phyloP scores from a whole-genome alignment of 2,329 filamentous ascomycete genomes.

The Penicillium sp. region DNA sequence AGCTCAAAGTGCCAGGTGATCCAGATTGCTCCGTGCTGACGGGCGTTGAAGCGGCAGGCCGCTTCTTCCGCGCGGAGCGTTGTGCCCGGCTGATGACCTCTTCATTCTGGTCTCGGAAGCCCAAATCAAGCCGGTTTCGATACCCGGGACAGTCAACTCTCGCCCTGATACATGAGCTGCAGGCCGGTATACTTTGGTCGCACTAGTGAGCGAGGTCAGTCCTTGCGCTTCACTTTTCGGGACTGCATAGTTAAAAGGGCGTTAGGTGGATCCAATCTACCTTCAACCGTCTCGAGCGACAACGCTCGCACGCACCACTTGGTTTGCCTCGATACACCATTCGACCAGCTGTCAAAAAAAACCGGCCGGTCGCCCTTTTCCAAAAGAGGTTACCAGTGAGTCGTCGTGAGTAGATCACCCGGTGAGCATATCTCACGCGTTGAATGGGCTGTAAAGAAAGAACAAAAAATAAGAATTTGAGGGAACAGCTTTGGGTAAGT shows the following conservation, averaged over 20 bases:
- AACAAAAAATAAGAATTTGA: neutral
- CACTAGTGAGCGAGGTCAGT: conserved; percentile 4
- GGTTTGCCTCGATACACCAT: conserved; percentile 18
- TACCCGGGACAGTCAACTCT: conserved; percentile 11
- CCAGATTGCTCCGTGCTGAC: neutral
- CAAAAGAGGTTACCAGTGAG: neutral
- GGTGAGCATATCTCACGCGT: neutral
- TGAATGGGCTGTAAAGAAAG: too few species aligned
- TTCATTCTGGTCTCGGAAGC: conserved; percentile 7
- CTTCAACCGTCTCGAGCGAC: conserved; percentile 13
- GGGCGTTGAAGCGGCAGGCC: neutral
- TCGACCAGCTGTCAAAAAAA: neutral
- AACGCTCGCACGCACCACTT: conserved; percentile 11
- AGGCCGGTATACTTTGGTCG: conserved; percentile 7
- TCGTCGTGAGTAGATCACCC: neutral
- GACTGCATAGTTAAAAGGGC: neutral
- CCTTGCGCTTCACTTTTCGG: too few species aligned
- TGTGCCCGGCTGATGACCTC: conserved; percentile 6
- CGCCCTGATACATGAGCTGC: conserved; percentile 9
- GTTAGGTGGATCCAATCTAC: neutral
- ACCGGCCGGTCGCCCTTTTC: neutral
- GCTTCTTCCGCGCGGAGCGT: neutral
- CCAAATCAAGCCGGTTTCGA: conserved; percentile 7
- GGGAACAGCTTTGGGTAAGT: neutral
- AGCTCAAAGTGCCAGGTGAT: neutral